Evolutionary conservation across 2,329 filamentous ascomycete genomes (phyloP).

Genomic region (Allantophomopsis cytisporea): DNA sequence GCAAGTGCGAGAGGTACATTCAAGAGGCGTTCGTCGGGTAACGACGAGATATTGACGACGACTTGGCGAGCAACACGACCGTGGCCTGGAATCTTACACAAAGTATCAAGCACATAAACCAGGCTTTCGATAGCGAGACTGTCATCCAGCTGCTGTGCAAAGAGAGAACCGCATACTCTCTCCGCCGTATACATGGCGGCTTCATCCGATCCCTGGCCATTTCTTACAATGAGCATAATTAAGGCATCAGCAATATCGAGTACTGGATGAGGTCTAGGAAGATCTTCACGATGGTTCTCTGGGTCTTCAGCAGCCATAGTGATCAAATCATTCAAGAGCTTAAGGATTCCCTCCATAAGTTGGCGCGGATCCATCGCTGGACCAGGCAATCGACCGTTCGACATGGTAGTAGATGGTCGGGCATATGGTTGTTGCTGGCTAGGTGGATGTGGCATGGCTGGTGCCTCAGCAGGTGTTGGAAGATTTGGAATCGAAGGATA

Average conservation of each 20-base stretch:
- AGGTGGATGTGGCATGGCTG: conserved; percentile 32
- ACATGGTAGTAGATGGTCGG: conserved; percentile 31
- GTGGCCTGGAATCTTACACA: conserved; percentile 38
- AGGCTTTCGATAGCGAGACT: conserved; percentile 45
- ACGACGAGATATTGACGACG: conserved; percentile 39
- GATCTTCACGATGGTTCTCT: conserved; percentile 45
- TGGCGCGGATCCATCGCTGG: conserved; percentile 32
- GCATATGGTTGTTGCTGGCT: conserved; percentile 41
- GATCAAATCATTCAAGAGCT: conserved; percentile 43
- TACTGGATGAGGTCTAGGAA: conserved; percentile 43
- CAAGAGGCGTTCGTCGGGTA: conserved; percentile 39
- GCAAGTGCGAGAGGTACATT: conserved; percentile 43
- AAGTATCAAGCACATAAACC: conserved; percentile 45
- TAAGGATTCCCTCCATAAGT: conserved; percentile 40
- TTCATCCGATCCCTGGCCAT: conserved; percentile 45
- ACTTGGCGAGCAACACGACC: conserved; percentile 35
- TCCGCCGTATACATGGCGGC: conserved; percentile 45
- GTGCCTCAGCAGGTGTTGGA: conserved; percentile 45
- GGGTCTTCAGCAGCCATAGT: conserved; percentile 35
- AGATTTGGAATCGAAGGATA: conserved; percentile 42
- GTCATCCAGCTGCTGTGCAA: conserved; percentile 34
- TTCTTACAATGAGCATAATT: conserved; percentile 48
- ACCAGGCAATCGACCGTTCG: conserved; percentile 36
- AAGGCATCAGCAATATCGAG: conserved; percentile 50
- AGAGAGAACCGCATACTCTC: conserved; percentile 42